Base-by-base conservation (phyloP, 345 rosid genomes). In the Bruguiera gymnorhiza region DNA sequence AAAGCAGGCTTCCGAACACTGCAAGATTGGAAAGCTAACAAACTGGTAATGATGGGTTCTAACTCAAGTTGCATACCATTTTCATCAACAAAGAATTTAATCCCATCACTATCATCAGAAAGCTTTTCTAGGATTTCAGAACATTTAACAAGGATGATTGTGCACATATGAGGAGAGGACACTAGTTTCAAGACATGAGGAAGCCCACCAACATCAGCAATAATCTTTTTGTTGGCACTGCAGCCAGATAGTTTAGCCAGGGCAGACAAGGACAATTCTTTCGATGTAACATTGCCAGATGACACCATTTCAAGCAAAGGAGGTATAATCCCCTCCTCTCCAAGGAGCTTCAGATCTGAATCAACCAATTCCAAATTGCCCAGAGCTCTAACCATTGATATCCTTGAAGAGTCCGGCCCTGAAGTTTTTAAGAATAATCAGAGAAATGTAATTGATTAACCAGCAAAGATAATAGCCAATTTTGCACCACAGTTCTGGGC, bases 181-280 rank as follows among this genome's bases (percentile, higher is more conserved):
- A 88, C 73, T 31, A 80, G 73, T 31, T 66, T 36, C 51, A 83
- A 50, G 79, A 88, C 60, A 24, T 58, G 71, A 62, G 92, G 80
- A 76, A 88, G 77, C 65, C 88, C 93, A 71, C 81, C 87, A 76
- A 70, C 74, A 54, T 80, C 70, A 68, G 93, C 83, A 69, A 88
- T 68, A 75, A 82, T 81, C 60, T 78, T 76, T 78, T 81, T 86
- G 63, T 86, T 86, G 75, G 79, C 72, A 20, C 10, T 53, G n/a
- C 76, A 86, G 74, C 64, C 58, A 4, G 83, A 78, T 59, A 88
- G 72, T 70, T 83, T 86, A 56, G 77, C 83, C 71, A 88, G 71
- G 50, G 81, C 81, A 37, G 84, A 64, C 48, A 88, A 74, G 61
- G 90, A 84, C 66, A 80, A 61, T 65, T 81, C 89, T 69, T 75